Evolutionary conservation across 306 rosid species (phyloP), one percentile per base, ranked within the genome.

Genomic region (Lathyrus aphaca): DNA sequence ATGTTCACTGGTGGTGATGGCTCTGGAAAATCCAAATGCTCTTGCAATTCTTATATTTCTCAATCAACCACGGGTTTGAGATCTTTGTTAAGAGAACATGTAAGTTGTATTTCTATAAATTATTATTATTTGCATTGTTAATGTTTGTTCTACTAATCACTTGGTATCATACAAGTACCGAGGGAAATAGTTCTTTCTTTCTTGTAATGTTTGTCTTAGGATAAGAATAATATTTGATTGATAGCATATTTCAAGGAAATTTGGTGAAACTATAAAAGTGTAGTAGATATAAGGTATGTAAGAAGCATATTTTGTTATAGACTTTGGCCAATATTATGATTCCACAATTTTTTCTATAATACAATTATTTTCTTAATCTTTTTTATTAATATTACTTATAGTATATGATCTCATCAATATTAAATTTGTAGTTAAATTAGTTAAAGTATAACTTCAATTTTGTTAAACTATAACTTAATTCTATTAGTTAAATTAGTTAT

Each of bases 1-100:
- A n/a, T n/a, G n/a, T n/a, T n/a, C n/a, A n/a, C n/a, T n/a, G n/a
- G n/a, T n/a, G n/a, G n/a, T n/a, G n/a, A n/a, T n/a, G n/a, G n/a
- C n/a, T n/a, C n/a, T n/a, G n/a, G n/a, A n/a, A n/a, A n/a, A n/a
- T n/a, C n/a, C n/a, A n/a, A n/a, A n/a, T n/a, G n/a, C n/a, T n/a
- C n/a, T n/a, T n/a, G n/a, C n/a, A n/a, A n/a, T n/a, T n/a, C n/a
- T n/a, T n/a, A n/a, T n/a, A n/a, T n/a, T n/a, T n/a, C 98, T 62
- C 89, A 84, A 81, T 93, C 98, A 71, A 93, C 96, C 29, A 80
- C 82, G 77, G 92, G 91, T 21, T 69, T 93, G 73, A 85, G 96
- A 76, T 84, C 93, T 66, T 80, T 90, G 82, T 80, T 93, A 74
- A 79, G 71, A 73, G 91, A 90, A 74, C 85, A 90, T 78, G 98